Evolutionary conservation across 2,329 filamentous ascomycete species (phyloP).

Genomic region (Trichoderma citrinoviride): DNA sequence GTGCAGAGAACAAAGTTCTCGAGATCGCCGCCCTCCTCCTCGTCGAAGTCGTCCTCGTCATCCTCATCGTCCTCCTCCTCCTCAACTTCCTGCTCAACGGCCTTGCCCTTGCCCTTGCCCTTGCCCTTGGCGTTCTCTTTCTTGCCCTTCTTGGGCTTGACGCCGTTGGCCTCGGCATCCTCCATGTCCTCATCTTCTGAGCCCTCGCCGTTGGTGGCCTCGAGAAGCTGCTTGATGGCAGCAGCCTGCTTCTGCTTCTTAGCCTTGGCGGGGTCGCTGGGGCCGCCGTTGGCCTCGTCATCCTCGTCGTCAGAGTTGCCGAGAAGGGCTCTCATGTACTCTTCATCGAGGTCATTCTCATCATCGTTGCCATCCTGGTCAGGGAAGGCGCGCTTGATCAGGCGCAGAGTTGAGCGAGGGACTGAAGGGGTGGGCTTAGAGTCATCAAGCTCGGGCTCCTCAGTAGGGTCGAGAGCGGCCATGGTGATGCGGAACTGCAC

Average conservation of each 20-base stretch:
- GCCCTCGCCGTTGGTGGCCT: constrained; percentile 59
- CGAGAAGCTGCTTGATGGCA: constrained; percentile 73
- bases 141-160: constrained; percentile 62
- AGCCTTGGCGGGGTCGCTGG: constrained; percentile 85
- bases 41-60: constrained; percentile 58
- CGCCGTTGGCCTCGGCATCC: constrained; percentile 59
- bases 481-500: constrained; percentile 92
- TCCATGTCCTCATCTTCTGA: constrained; percentile 72
- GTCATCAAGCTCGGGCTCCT: constrained; percentile 64
- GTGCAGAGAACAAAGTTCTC: constrained; percentile 96
- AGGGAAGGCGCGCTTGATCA: constrained; percentile 70
- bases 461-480: constrained; percentile 93
- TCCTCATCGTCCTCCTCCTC: constrained; percentile 50
- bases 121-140: constrained; percentile 56
- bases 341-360: constrained; percentile 62
- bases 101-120: constrained; percentile 69
- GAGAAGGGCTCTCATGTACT: constrained; percentile 58
- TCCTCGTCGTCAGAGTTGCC: constrained; percentile 51
- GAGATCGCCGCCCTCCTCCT: constrained; percentile 63
- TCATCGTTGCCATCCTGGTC: constrained; percentile 57
- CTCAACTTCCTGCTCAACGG: constrained; percentile 57
- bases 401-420: constrained; percentile 82
- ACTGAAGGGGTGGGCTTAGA: constrained; percentile 59
- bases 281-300: constrained; percentile 74
- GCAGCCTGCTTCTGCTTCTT: constrained; percentile 82